These are phyloP conservation scores for Aspergillus eucalypticola DNA, from an alignment of 2,329 filamentous ascomycete genomes.

Conservation along the genomic window DNA sequence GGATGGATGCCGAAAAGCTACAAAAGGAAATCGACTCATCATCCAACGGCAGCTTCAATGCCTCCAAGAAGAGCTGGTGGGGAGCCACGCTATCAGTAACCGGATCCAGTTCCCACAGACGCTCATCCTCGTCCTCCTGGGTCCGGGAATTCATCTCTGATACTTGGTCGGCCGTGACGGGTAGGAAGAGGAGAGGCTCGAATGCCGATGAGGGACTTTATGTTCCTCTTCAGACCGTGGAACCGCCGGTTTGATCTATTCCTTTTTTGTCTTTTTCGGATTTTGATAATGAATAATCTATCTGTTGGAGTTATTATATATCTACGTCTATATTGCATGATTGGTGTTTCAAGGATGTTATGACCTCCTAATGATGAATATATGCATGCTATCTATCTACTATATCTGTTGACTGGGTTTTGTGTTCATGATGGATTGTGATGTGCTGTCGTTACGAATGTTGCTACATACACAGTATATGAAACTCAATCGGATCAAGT, in stretches of 20 bases:
- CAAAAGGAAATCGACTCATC: slow-evolving; percentile 55
- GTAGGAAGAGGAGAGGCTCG: slow-evolving; percentile 23
- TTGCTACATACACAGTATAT: not conserved
- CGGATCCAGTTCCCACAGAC: slow-evolving; percentile 18
- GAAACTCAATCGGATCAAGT: not conserved
- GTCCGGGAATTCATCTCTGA: slow-evolving; percentile 21
- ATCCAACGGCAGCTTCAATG: slow-evolving; percentile 23
- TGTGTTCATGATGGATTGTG: not conserved
- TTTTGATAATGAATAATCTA: slow-evolving; percentile 2
- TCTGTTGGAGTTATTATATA: slow-evolving; percentile 1
- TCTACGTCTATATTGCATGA: not conserved
- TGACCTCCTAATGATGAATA: not conserved
- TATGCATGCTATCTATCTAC: not conserved
- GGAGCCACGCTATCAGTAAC: slow-evolving; percentile 27
- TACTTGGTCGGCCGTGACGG: slow-evolving; percentile 33
- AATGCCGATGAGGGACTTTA: slow-evolving; percentile 42
- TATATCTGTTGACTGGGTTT: not conserved
- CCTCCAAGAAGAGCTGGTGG: slow-evolving; percentile 33
- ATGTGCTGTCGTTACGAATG: too few relatives aligned
- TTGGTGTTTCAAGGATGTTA: not conserved
- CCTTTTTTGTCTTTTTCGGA: not conserved
- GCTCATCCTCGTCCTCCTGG: slow-evolving; percentile 22
- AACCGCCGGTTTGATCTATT: slow-evolving; percentile 35
- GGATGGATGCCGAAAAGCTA: slow-evolving; percentile 75
- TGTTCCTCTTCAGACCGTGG: slow-evolving; percentile 48